Percentiles rank a stretch among this genome's conserved stretches.
phyloP scores from a whole-genome alignment of 2,329 filamentous ascomycete species.

The Thermomyces lanuginosus region DNA sequence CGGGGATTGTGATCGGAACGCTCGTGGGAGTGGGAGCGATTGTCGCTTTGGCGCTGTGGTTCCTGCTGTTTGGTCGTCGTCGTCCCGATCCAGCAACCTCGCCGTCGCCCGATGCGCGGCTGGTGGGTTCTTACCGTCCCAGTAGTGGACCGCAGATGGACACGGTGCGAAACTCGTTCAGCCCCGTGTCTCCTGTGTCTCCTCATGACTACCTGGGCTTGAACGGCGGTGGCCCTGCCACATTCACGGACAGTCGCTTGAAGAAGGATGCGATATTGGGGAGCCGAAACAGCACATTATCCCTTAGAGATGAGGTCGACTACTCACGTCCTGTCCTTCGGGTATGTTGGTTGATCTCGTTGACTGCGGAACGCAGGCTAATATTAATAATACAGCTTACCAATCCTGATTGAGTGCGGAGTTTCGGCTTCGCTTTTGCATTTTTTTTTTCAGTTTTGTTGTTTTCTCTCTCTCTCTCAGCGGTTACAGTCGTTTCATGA shows the following conservation, averaged over 20 bases:
- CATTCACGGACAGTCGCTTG: slow-evolving; percentile 30
- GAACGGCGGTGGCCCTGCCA: slow-evolving; percentile 11
- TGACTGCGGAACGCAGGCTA: neutral
- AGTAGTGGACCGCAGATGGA: slow-evolving; percentile 22
- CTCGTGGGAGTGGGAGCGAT: slow-evolving; percentile 23
- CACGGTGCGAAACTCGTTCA: slow-evolving; percentile 17
- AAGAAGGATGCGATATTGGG: slow-evolving; percentile 27
- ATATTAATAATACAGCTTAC: slow-evolving; percentile 6
- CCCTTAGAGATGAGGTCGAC: slow-evolving; percentile 33
- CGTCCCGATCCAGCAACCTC: slow-evolving; percentile 8
- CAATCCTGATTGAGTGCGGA: slow-evolving; percentile 7
- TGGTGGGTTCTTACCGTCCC: slow-evolving; percentile 14
- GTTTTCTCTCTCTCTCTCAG: too few relatives aligned
- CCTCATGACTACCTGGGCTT: slow-evolving; percentile 6
- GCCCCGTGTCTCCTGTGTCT: slow-evolving; percentile 2
- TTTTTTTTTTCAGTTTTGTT: slow-evolving; percentile 6
- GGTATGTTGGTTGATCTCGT: slow-evolving; percentile 13
- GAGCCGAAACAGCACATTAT: slow-evolving; percentile 27
- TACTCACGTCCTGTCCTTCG: slow-evolving; percentile 31
- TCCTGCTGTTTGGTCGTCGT: slow-evolving; percentile 25
- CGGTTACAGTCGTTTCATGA: too few relatives aligned
- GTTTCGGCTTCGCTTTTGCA: slow-evolving; percentile 1
- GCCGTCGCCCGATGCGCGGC: slow-evolving; percentile 11
- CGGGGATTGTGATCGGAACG: slow-evolving; percentile 29
- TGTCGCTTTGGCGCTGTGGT: slow-evolving; percentile 21